Evolutionary conservation across 2,329 filamentous ascomycete species (phyloP), one percentile per base, ranked within the genome.

Genomic region (Apiospora arundinis): DNA sequence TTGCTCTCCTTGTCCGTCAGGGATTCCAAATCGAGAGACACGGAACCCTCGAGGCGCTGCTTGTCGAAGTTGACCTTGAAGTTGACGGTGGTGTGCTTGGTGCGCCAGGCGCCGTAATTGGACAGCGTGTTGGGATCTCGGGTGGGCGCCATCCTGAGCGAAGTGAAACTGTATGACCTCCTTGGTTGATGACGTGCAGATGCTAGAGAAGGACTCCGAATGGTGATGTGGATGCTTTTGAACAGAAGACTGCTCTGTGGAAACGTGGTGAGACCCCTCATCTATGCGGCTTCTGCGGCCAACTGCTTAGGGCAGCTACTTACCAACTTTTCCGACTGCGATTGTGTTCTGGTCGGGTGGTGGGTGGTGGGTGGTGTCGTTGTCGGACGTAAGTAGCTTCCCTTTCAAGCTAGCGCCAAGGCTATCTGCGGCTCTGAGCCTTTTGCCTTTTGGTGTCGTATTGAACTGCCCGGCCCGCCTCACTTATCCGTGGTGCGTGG

Each of bases 31-130:
- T 90, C 90, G 73, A 98, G 87, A 48, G 90, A 85, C 32, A 98
- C 94, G 74, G 89, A 92, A 32, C 96, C 96, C 73, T 88, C 89
- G 74, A 98, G 87, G 70, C 89, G 87, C 85, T 94, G 93, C 79
- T 90, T 87, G 73, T 92, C 89, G 81, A 98, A 99, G 78, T 97
- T 91, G 76, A 98, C 91, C 76, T 91, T 90, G 78, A 98, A 90
- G 81, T 93, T 91, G 71, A 93, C 93, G 25, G 90, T 92, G 25
- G 94, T 96, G 84, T 98, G 95, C 80, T 88, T 91, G 23, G 94
- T 97, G 73, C 90, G 87, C 91, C 94, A 98, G 70, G 92, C 91
- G 81, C 93, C 91, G 83, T 98, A 98, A 85, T 98, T 98, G 80
- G 93, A 93, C 72, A 96, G 84, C 37, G 96, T 98, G 81, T 95